A percentile compares a stretch with the other conserved stretches of the same genome.
Evolutionary conservation across 352 stramenopile species (phyloP).

Genomic region (Bremia lactucae): DNA sequence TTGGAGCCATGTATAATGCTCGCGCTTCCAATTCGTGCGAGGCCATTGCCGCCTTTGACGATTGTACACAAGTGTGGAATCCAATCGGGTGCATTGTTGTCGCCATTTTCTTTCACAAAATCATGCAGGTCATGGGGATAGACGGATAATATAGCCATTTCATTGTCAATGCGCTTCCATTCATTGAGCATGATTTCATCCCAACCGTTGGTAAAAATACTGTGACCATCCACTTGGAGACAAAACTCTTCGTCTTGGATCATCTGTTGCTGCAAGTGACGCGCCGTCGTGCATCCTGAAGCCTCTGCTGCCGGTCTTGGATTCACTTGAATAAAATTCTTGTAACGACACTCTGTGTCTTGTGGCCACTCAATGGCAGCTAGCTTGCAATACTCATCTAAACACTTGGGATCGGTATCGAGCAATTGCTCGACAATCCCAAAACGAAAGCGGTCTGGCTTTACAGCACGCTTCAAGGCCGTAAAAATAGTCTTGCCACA

Average conservation of each 20-base stretch:
- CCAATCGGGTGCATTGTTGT: slow-evolving; percentile 53
- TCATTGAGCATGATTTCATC: slow-evolving; percentile 54
- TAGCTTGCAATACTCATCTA: slow-evolving; percentile 67
- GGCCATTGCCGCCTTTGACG: slow-evolving; percentile 39
- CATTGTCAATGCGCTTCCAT: slow-evolving; percentile 56
- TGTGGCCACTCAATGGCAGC: slow-evolving; percentile 42
- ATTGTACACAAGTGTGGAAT: slow-evolving; percentile 66
- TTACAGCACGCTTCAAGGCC: slow-evolving; percentile 40
- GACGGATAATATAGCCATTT: slow-evolving; percentile 73
- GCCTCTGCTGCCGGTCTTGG: slow-evolving; percentile 53
- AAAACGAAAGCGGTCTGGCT: slow-evolving; percentile 61
- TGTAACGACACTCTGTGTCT: slow-evolving; percentile 39
- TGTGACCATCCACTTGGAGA: slow-evolving; percentile 71
- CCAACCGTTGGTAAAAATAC: slow-evolving; percentile 77
- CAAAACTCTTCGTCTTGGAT: slow-evolving; percentile 66
- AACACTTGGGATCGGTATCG: slow-evolving; percentile 41
- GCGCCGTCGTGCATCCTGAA: slow-evolving; percentile 58
- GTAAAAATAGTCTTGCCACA: slow-evolving; percentile 72
- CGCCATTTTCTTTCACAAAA: slow-evolving; percentile 59
- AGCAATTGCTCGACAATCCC: slow-evolving; percentile 73
- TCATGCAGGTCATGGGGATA: slow-evolving; percentile 76
- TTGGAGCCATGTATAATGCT: slow-evolving; percentile 60
- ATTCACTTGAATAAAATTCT: slow-evolving; percentile 46
- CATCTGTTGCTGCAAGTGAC: slow-evolving; percentile 64
- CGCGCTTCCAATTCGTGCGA: slow-evolving; percentile 55